These are phyloP conservation scores for Geotrichum cucujoidarum DNA, from an alignment of 1,139 yeast species.

Conservation along the genomic window DNA sequence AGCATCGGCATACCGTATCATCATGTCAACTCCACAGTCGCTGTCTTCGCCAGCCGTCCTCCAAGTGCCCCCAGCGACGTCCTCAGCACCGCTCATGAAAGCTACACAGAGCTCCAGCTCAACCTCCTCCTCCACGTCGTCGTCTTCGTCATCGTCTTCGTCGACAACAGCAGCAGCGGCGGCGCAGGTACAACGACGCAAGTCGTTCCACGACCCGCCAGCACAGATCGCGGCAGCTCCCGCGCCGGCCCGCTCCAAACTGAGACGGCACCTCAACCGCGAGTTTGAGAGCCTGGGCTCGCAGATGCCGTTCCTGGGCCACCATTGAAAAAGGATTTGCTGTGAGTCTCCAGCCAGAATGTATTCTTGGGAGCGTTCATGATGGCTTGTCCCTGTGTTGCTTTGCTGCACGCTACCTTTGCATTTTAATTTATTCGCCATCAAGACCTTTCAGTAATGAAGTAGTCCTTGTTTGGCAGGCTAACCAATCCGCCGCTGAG, in stretches of 20 bases:
- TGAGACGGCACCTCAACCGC: not conserved
- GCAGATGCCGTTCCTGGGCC: conserved; percentile 2
- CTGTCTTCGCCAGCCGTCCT: not conserved
- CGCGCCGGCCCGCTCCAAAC: not conserved
- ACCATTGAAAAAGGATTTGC: too few relatives aligned
- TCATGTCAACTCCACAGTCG: not conserved
- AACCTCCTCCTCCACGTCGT: not conserved
- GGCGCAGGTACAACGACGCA: not conserved
- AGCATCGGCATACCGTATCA: too few relatives aligned
- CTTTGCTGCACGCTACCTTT: too few relatives aligned
- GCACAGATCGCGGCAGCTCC: conserved; percentile 1
- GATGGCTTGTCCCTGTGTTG: too few relatives aligned
- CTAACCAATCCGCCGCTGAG: too few relatives aligned
- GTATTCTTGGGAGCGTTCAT: too few relatives aligned
- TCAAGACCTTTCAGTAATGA: too few relatives aligned
- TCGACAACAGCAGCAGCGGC: not conserved
- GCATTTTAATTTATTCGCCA: too few relatives aligned
- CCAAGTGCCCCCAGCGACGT: not conserved
- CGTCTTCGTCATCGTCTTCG: not conserved
- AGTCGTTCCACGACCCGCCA: conserved; percentile 10
- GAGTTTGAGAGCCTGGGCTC: not conserved
- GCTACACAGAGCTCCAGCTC: not conserved
- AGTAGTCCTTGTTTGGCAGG: too few relatives aligned
- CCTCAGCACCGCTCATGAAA: not conserved
- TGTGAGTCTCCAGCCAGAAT: too few relatives aligned